Evolutionary conservation across 768 basidiomycete genomes (phyloP), one percentile per base, ranked within the genome.

Genomic region (Mrakia gelida): DNA sequence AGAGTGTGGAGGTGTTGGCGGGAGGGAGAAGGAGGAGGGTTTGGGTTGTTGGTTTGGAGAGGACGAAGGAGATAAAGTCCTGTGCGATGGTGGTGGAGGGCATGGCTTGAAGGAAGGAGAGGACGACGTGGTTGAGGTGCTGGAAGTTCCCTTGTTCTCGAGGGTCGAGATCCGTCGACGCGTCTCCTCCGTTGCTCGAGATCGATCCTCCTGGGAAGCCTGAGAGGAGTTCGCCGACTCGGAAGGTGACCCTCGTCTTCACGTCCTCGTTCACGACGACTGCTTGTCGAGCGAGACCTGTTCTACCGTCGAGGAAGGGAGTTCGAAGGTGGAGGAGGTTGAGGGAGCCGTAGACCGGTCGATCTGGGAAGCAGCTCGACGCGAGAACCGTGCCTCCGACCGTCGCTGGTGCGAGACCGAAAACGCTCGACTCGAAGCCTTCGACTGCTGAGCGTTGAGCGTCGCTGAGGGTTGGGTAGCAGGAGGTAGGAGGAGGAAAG

Each of bases 191-290:
- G 45, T 1, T 45, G 45, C 45, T 45, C 11, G 41, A 18, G 34
- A 30, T 13, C 41, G 15, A n/a, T 45, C 71, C 71, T 32, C 30
- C 71, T 28, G 71, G 71, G 30, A 71, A 32, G 18, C 30, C 38
- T 26, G 71, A 32, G 16, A 54, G 26, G 52, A 71, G 43, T 32
- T 71, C 71, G 1, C 41, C 38, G 71, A n/a, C 71, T 16, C 41
- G 15, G 38, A 71, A 38, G 15, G 71, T 71, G 26, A 26, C 43
- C 16, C 71, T 32, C 11, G 38, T 26, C 38, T 71, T 71, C 43
- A 71, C 71, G 71, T 71, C 71, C 71, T 71, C 71, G 52, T 71
- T 71, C 43, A 71, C 30, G 30, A 71, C 43, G 28, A 71, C 71
- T 9, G 71, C 71, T 30, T 71, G 71, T 2, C 41, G 38, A 21